A percentile compares a stretch with the other conserved stretches of the same genome.
phyloP scores from a whole-genome alignment of 805 yeast genomes.

The Cephaloascus albidus region DNA sequence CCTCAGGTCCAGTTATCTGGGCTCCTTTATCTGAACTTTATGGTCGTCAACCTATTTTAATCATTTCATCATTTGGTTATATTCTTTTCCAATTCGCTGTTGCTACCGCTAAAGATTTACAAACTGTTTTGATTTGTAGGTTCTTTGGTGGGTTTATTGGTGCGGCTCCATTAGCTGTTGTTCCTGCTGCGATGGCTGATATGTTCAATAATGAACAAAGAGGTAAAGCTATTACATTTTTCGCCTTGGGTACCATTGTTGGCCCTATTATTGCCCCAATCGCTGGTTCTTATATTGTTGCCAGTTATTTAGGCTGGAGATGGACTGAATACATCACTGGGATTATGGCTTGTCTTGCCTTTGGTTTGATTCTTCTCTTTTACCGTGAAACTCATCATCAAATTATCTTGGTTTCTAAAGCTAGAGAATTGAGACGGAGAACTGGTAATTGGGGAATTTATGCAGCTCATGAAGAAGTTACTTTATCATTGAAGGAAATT shows the following conservation, averaged over 20 bases:
- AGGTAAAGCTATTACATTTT: slow-evolving; percentile 69
- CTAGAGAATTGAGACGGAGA: slow-evolving; percentile 26
- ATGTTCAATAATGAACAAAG: slow-evolving; percentile 56
- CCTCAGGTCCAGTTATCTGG: slow-evolving; percentile 86
- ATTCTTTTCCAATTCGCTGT: slow-evolving; percentile 58
- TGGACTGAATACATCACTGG: slow-evolving; percentile 48
- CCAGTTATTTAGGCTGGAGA: slow-evolving; percentile 37
- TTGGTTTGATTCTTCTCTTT: slow-evolving; percentile 19
- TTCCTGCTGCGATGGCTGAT: slow-evolving; percentile 83
- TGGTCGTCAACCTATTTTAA: slow-evolving; percentile 58
- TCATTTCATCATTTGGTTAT: slow-evolving; percentile 48
- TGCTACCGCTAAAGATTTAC: slow-evolving; percentile 73
- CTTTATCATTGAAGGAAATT: slow-evolving; percentile 19
- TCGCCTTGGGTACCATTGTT: slow-evolving; percentile 62
- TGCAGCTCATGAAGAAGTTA: slow-evolving; percentile 27
- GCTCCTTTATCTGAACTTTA: slow-evolving; percentile 79
- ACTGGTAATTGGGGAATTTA: slow-evolving; percentile 29
- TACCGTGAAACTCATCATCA: slow-evolving; percentile 32
- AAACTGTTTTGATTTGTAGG: slow-evolving; percentile 67
- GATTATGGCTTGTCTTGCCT: slow-evolving; percentile 20
- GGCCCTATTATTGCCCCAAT: slow-evolving; percentile 85
- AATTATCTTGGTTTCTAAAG: slow-evolving; percentile 19
- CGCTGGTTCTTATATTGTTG: slow-evolving; percentile 59
- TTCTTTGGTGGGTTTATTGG: slow-evolving; percentile 77
- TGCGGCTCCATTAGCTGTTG: slow-evolving; percentile 79